Conservation (phyloP, 2,329 filamentous ascomycete genomes). For the Aureobasidium namibiae region DNA sequence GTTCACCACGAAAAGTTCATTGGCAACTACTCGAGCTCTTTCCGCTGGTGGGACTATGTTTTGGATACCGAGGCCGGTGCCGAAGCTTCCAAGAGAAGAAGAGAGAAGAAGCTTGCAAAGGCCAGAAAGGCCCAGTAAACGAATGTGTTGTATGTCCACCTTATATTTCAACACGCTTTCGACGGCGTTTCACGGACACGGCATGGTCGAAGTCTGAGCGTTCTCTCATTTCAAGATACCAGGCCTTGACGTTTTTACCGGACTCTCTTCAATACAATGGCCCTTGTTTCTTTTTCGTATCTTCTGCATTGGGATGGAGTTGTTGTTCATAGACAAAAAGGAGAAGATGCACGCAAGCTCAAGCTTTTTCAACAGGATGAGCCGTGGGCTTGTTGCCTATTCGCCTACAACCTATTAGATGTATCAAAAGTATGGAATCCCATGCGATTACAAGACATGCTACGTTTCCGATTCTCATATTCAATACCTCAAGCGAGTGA, state of each 20-base stretch:
- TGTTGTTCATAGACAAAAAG: neutral
- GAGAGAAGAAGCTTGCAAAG: constrained; percentile 67
- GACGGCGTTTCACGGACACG: neutral
- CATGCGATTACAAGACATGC: neutral
- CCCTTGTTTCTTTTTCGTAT: neutral
- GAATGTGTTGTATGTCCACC: neutral
- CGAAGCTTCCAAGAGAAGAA: constrained; percentile 74
- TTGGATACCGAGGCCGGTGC: constrained; percentile 89
- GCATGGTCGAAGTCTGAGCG: too few species aligned
- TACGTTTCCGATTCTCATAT: neutral
- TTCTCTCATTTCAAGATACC: neutral
- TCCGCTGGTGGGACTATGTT: constrained; percentile 96
- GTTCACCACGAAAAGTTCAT: constrained; percentile 97
- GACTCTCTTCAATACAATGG: neutral
- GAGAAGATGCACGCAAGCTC: neutral
- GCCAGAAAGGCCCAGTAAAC: constrained; percentile 60
- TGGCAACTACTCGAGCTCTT: constrained; percentile 95
- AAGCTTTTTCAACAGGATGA: neutral
- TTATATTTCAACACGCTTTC: neutral
- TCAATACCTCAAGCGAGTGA: neutral
- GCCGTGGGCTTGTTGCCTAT: neutral
- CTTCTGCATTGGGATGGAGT: constrained; percentile 12
- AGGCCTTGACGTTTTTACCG: neutral
- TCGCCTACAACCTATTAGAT: neutral
- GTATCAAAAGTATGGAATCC: neutral